Evolutionary conservation across 176 grass and related monocot species (phyloP).

Genomic region (Saccharum officinarum): DNA sequence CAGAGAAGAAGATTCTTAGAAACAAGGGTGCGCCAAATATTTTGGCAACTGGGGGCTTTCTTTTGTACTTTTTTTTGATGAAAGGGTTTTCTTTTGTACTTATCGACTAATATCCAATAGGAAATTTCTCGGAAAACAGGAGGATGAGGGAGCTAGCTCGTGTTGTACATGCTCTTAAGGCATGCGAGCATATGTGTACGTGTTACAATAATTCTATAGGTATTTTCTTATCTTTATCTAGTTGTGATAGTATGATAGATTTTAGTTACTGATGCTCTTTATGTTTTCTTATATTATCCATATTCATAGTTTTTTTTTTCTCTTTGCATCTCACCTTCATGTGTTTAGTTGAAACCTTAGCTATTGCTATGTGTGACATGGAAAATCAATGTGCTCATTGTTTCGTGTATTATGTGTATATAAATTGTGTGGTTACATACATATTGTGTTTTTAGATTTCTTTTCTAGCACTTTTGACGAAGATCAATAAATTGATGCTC

Average conservation of each 20-base stretch:
- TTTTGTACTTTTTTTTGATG: neutral
- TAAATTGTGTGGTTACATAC: no score
- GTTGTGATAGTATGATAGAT: neutral
- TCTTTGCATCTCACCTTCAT: no score
- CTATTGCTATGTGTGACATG: no score
- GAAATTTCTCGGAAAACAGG: conserved; percentile 18
- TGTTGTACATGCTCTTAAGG: neutral
- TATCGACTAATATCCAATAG: neutral
- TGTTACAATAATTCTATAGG: neutral
- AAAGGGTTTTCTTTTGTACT: neutral
- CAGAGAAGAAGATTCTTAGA: conserved; percentile 48
- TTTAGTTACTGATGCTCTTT: neutral
- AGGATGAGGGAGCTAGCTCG: neutral
- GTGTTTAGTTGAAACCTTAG: no score
- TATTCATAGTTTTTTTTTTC: no score
- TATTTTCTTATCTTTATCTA: neutral
- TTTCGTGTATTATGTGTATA: no score
- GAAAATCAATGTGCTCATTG: no score
- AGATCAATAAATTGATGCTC: no score
- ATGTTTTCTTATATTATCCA: neutral
- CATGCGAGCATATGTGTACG: neutral
- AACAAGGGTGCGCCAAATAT: conserved; percentile 20
- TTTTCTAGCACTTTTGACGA: no score
- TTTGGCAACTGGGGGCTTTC: neutral
- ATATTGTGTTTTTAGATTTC: no score